These are phyloP conservation scores for Gnaphalium uliginosum DNA, from an alignment of 129 eudicot genomes.

Conservation along the genomic window DNA sequence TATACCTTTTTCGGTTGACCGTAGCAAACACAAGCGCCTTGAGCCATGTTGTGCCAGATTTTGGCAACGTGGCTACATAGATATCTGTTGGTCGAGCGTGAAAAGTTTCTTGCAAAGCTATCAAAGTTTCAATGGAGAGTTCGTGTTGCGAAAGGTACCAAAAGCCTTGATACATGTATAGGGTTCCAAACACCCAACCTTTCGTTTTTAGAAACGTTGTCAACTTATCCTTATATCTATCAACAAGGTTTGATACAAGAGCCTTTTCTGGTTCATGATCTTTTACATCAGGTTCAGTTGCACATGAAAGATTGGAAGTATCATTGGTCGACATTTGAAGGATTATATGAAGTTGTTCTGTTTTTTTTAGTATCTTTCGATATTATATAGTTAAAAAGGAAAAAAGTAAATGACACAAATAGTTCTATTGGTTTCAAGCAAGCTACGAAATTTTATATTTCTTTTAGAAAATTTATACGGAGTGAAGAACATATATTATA, in stretches of 20 bases:
- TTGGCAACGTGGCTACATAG: constrained; percentile 37
- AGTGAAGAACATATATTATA: no score
- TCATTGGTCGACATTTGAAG: not conserved
- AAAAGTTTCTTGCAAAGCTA: constrained; percentile 33
- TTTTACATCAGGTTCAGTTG: not conserved
- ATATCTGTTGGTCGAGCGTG: constrained; percentile 42
- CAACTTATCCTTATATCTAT: not conserved
- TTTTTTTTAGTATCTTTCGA: no score
- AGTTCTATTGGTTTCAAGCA: no score
- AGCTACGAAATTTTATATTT: no score
- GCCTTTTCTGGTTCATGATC: not conserved
- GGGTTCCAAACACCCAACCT: not conserved
- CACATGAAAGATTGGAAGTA: not conserved
- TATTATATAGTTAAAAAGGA: no score
- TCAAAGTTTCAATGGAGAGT: constrained; percentile 2
- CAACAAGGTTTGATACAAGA: not conserved
- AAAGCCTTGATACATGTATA: not conserved
- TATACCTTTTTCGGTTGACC: constrained; percentile 15
- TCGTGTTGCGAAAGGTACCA: not conserved
- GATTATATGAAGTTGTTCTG: no score
- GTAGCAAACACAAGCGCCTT: constrained; percentile 44
- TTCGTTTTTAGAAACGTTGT: not conserved
- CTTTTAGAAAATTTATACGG: no score
- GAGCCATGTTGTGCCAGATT: constrained; percentile 60
- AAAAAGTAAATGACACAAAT: no score